A percentile compares a stretch with the other conserved stretches of the same genome.
phyloP scores from a whole-genome alignment of 306 rosid species.

The Pterocarpus macrocarpus region DNA sequence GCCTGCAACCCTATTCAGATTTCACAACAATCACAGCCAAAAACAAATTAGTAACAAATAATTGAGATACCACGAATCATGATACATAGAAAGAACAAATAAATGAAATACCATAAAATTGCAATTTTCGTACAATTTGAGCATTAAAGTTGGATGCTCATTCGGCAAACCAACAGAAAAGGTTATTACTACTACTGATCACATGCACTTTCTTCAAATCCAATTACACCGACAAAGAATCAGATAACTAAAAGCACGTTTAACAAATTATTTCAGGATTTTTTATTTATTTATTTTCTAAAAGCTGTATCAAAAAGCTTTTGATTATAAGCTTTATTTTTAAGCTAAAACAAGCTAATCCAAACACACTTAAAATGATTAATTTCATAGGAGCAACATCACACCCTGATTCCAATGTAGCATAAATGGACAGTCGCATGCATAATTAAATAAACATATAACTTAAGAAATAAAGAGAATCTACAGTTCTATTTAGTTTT shows the following conservation, averaged over 20 bases:
- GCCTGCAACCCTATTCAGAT: conserved; percentile 70
- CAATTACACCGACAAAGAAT: not conserved
- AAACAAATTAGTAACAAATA: conserved; percentile 2
- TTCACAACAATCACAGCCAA: not conserved
- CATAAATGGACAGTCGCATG: not conserved
- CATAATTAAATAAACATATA: not conserved
- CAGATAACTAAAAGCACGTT: not conserved
- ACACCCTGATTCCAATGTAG: conserved; percentile 12
- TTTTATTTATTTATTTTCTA: not conserved
- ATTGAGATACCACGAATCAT: not conserved
- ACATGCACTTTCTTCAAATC: not conserved
- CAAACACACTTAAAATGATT: conserved; percentile 10
- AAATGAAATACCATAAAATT: not conserved
- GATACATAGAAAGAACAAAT: not conserved
- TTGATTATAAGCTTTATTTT: too few species aligned
- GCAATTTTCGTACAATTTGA: conserved; percentile 7
- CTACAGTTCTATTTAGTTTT: not conserved
- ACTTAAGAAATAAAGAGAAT: too few species aligned
- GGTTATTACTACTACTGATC: not conserved
- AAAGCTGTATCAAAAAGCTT: not conserved
- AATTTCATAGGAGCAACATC: not conserved
- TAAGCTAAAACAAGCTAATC: not conserved
- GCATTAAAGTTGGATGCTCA: not conserved
- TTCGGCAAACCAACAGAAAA: not conserved
- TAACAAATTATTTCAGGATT: not conserved